A percentile compares a stretch with the other conserved stretches of the same genome.
Conservation (phyloP, 2,329 filamentous ascomycete species). For the Ceratocystis lukuohia region DNA sequence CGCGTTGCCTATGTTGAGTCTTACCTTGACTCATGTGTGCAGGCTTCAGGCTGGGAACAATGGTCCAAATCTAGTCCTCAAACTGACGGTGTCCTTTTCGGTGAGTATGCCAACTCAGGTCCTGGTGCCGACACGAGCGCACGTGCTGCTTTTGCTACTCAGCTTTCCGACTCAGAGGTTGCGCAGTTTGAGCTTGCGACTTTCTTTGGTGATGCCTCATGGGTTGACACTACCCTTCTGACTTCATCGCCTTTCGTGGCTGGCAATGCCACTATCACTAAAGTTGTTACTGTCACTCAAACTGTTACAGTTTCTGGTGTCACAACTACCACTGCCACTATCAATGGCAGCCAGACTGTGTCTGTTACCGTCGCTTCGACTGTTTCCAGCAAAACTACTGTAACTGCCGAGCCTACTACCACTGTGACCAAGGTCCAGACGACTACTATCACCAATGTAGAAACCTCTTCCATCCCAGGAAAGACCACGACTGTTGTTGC, state of each 20-base stretch:
- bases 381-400: background rate
- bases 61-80: conserved; percentile 39
- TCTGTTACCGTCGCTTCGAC: conserved; percentile 2
- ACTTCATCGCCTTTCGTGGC: conserved; percentile 8
- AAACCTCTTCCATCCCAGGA: background rate
- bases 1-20: conserved; percentile 38
- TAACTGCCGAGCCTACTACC: background rate
- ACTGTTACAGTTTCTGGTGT: background rate
- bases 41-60: conserved; percentile 42
- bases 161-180: conserved; percentile 22
- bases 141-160: conserved; percentile 34
- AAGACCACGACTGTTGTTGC: conserved; percentile 8
- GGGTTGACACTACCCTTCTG: conserved; percentile 7
- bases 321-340: background rate
- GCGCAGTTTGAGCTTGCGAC: conserved; percentile 8
- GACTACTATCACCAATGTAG: background rate
- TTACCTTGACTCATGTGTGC: conserved; percentile 41
- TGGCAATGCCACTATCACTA: conserved; percentile 6
- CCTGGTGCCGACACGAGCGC: conserved; percentile 37
- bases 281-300: conserved; percentile 3
- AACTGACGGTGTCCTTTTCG: conserved; percentile 41
- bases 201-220: conserved; percentile 9
- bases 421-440: conserved; percentile 6
- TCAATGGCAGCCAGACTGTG: background rate
- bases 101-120: conserved; percentile 47